These are phyloP conservation scores for Pichia sp. DNA, from an alignment of 1,139 yeast species.

Conservation along the genomic window DNA sequence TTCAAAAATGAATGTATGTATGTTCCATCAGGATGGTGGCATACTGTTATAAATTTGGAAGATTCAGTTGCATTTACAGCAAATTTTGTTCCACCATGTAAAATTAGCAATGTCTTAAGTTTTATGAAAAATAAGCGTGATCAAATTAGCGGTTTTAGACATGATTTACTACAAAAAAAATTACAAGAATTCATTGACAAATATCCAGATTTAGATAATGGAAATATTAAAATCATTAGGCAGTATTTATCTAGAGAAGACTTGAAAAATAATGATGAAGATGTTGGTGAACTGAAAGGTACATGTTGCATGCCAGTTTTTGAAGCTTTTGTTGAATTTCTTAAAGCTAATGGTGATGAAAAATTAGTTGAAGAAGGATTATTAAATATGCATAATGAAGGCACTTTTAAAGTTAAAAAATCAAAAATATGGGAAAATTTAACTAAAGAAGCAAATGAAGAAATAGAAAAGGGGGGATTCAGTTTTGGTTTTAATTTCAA, in stretches of 20 bases:
- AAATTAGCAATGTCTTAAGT: conserved; percentile 52
- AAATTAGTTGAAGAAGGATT: conserved; percentile 34
- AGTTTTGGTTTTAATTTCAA: conserved; percentile 28
- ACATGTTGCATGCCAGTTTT: conserved; percentile 44
- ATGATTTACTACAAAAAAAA: conserved; percentile 39
- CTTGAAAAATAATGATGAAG: conserved; percentile 30
- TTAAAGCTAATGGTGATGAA: conserved; percentile 33
- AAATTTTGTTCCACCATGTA: conserved; percentile 69
- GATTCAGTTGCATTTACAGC: conserved; percentile 80
- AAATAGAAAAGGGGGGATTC: conserved; percentile 19
- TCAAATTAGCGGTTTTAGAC: conserved; percentile 77
- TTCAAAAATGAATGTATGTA: conserved; percentile 80
- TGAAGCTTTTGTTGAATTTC: conserved; percentile 49
- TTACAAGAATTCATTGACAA: conserved; percentile 15
- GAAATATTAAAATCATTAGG: conserved; percentile 24
- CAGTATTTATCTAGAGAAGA: conserved; percentile 19
- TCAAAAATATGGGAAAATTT: conserved; percentile 20
- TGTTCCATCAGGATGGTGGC: conserved; percentile 98
- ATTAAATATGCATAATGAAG: conserved; percentile 16
- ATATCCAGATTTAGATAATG: conserved; percentile 26
- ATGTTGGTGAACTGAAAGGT: conserved; percentile 35
- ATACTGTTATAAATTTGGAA: conserved; percentile 74
- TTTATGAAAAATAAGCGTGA: conserved; percentile 61
- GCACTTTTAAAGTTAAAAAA: conserved; percentile 8
- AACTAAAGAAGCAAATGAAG: conserved; percentile 12